Evolutionary conservation across 1,139 yeast genomes (phyloP).

Genomic region (Trichomonascaceae sp.): DNA sequence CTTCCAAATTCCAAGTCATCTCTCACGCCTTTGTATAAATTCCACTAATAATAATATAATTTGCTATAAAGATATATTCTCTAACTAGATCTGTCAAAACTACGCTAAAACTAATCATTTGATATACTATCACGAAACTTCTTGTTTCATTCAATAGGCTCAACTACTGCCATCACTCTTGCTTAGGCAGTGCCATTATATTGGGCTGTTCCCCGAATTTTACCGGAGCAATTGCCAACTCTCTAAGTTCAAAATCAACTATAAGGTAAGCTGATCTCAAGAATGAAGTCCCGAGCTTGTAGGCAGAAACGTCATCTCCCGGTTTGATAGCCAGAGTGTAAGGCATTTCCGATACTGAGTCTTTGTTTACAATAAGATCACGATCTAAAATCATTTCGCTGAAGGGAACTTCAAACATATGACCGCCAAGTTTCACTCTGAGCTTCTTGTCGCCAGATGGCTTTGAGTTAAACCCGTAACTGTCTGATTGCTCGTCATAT

Average conservation of each 20-base stretch:
- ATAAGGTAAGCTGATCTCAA: constrained; percentile 72
- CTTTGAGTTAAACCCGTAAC: constrained; percentile 20
- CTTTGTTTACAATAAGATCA: constrained; percentile 7
- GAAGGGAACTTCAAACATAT: constrained; percentile 23
- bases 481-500: constrained; percentile 17
- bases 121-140: not conserved
- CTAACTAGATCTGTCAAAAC: not conserved
- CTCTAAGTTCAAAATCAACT: constrained; percentile 61
- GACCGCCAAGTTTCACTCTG: constrained; percentile 26
- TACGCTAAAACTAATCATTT: not conserved
- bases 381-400: constrained; percentile 25
- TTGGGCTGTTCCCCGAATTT: constrained; percentile 13
- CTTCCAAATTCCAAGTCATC: too few relatives aligned
- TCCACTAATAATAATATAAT: not conserved
- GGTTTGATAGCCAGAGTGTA: constrained; percentile 26
- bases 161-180: not conserved
- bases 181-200: not conserved
- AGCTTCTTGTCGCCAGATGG: constrained; percentile 13
- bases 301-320: constrained; percentile 18
- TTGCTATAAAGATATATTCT: too few relatives aligned
- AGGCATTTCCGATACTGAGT: constrained; percentile 10
- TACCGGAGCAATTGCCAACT: constrained; percentile 65
- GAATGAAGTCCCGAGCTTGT: constrained; percentile 66
- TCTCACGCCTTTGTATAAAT: not conserved
- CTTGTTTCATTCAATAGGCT: too few relatives aligned